These are phyloP conservation scores for Coemansia guatemalensis DNA, from an alignment of 192 early-diverging fungal species.

Conservation along the genomic window DNA sequence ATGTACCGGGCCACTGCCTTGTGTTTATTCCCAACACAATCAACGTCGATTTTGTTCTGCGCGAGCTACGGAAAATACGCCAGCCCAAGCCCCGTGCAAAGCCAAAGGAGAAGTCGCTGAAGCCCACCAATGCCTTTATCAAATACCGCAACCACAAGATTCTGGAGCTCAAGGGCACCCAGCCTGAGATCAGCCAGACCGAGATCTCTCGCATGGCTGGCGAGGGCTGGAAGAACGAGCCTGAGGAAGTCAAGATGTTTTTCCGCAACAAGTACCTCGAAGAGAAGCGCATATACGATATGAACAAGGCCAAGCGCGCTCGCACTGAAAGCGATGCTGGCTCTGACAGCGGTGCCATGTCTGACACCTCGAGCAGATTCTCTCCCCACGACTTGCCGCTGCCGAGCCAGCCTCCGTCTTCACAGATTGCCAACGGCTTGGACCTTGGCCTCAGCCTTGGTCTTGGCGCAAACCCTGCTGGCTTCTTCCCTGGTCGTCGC, in stretches of 20 bases:
- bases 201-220: conserved; percentile 54
- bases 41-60: conserved; percentile 24
- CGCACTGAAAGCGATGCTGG: conserved; percentile 23
- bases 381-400: conserved; percentile 3
- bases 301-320: conserved; percentile 49
- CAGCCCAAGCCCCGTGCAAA: conserved; percentile 24
- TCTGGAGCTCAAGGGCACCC: conserved; percentile 33
- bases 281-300: conserved; percentile 52
- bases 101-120: conserved; percentile 35
- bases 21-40: conserved; percentile 46
- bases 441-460: conserved; percentile 21
- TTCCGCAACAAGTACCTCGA: conserved; percentile 40
- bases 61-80: conserved; percentile 42
- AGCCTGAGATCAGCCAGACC: conserved; percentile 51
- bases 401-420: neutral
- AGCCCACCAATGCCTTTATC: conserved; percentile 53
- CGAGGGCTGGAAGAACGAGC: conserved; percentile 44
- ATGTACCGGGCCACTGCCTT: conserved; percentile 51
- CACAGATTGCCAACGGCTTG: neutral
- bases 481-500: conserved; percentile 41
- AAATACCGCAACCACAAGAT: conserved; percentile 55
- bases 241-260: conserved; percentile 28
- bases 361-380: conserved; percentile 14
- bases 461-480: conserved; percentile 15
- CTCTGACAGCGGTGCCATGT: conserved; percentile 26